Base-by-base conservation (phyloP, 805 yeast genomes). In the Pichia manshurica region DNA sequence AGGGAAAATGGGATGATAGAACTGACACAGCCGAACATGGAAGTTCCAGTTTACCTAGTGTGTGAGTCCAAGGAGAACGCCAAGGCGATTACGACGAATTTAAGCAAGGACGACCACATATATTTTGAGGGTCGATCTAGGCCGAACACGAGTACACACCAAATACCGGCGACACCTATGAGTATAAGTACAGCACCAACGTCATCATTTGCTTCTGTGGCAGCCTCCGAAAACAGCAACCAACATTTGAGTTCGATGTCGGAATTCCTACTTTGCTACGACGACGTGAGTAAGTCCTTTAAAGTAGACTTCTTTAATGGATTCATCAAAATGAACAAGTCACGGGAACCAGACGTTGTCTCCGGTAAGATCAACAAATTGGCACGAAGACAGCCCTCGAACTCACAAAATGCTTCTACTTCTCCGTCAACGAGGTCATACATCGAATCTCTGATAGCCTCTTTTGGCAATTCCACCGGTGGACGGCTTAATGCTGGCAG, bases 201-300 rank as follows among this genome's bases (percentile, higher is more conserved):
- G 20, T 33, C 36, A 7, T 33, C 36, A 7, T 8, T 33, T 13
- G 16, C 36, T 8, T n/a, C 17, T n/a, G 29, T 8, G 29, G 10
- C 7, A 8, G 29, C 10, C 7, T 7, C 29, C 10, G 29, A 10
- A 7, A 10, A 7, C 29, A 10, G 29, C 10, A 10, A 8, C 12
- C 9, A 6, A 9, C 32, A 39, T 20, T 21, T n/a, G 5, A 29
- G 15, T 12, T 40, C 31, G 46, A 46, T 31, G 31, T 47, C 59
- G n/a, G 70, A 66, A 20, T 61, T 50, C 33, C 49, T 59, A 2
- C 45, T 66, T 31, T 39, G 59, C 5, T 66, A 53, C 45, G 66
- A 66, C 48, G 54, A 54, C 29, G 56, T 58, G 12, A 43, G 54
- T 3, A 57, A 56, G 20, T 42, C 44, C 16, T 65, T 66, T 51